phyloP scores from a whole-genome alignment of 1,284 basidiomycete species.

The Puccinia novopanici region DNA sequence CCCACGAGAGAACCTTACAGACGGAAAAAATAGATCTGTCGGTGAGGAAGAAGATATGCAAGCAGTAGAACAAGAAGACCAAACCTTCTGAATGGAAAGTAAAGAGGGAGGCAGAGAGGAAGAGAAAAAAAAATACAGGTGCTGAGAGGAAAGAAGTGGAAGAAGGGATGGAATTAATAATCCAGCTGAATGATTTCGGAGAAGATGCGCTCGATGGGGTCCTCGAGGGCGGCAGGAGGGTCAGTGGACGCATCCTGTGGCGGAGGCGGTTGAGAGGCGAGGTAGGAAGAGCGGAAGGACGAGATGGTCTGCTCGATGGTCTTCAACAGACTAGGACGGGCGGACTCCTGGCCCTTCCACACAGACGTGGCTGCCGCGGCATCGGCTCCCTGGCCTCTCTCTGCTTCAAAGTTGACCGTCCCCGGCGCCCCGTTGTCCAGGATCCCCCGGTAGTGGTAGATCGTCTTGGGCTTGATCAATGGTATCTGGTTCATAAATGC shows the following conservation, averaged over 20 bases:
- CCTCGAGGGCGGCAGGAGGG: background rate
- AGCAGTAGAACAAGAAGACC: too few relatives aligned
- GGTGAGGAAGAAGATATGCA: too few relatives aligned
- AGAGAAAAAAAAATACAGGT: too few relatives aligned
- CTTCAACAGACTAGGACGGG: conserved; percentile 12
- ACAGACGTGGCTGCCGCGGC: too few relatives aligned
- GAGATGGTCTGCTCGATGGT: background rate
- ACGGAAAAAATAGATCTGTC: too few relatives aligned
- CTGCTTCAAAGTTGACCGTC: conserved; percentile 15
- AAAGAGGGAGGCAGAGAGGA: too few relatives aligned
- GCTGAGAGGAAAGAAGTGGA: too few relatives aligned
- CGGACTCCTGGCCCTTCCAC: background rate
- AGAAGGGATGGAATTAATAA: background rate
- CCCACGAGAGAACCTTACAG: too few relatives aligned
- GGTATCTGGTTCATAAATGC: background rate
- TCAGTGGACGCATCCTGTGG: background rate
- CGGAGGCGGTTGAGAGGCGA: background rate
- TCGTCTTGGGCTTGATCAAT: conserved; percentile 2
- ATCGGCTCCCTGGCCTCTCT: background rate
- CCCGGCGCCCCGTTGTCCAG: background rate
- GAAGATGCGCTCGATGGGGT: background rate
- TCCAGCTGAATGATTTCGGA: background rate
- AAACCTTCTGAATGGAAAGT: too few relatives aligned
- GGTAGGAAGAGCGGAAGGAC: background rate
- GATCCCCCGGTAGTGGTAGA: conserved; percentile 23